Evolutionary conservation across 495 filamentous ascomycete genomes (phyloP).

Genomic region (Xylaria bambusicola): DNA sequence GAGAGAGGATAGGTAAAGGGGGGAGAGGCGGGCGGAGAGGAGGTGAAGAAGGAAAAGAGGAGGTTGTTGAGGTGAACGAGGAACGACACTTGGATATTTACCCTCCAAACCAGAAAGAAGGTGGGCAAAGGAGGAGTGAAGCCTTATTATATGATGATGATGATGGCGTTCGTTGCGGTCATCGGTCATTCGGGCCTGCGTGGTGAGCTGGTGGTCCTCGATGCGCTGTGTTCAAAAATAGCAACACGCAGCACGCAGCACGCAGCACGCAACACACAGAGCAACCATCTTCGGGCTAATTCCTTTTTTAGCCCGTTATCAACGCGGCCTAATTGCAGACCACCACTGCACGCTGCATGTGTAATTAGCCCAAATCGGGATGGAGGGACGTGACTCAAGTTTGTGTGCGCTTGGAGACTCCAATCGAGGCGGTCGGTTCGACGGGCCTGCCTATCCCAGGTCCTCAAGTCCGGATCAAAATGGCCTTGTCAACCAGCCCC

Average conservation of each 20-base stretch:
- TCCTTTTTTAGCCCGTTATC: constrained; percentile 36
- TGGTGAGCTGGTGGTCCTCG: constrained; percentile 29
- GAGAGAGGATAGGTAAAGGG: constrained; percentile 20
- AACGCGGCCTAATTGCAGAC: constrained; percentile 36
- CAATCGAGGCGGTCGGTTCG: constrained; percentile 43
- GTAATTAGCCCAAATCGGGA: constrained; percentile 36
- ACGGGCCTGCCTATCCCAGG: constrained; percentile 35
- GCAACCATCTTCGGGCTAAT: constrained; percentile 35
- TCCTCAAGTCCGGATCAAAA: constrained; percentile 31
- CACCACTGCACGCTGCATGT: constrained; percentile 35
- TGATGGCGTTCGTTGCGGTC: constrained; percentile 42
- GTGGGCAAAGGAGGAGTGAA: constrained; percentile 45
- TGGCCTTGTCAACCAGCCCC: constrained; percentile 39
- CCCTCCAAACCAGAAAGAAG: constrained; percentile 34
- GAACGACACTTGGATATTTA: constrained; percentile 52
- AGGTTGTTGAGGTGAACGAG: constrained; percentile 39
- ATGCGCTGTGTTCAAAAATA: constrained; percentile 39
- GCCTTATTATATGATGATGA: too few species aligned
- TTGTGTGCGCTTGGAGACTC: constrained; percentile 48
- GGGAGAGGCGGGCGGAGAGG: constrained; percentile 28
- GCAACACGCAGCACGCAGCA: too few species aligned
- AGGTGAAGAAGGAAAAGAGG: constrained; percentile 39
- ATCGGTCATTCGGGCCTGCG: constrained; percentile 30
- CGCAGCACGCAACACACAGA: too few species aligned
- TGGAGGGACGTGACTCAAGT: constrained; percentile 31